Evolutionary conservation across 2,329 filamentous ascomycete species (phyloP).

Genomic region (Septoria petroselini): DNA sequence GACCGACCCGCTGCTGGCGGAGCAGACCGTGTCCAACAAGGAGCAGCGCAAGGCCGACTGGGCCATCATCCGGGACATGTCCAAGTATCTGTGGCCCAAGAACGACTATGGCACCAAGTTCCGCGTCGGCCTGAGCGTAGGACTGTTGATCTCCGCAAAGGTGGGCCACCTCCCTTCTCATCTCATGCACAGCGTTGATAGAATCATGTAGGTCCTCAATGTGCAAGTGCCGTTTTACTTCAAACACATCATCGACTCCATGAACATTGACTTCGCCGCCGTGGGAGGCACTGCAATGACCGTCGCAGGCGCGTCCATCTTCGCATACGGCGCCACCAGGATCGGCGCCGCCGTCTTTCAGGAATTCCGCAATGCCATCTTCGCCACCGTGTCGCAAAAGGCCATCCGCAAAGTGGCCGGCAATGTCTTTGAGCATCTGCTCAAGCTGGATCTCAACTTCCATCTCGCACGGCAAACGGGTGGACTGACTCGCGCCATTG

Average conservation of each 20-base stretch:
- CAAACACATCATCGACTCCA: slow-evolving; percentile 93
- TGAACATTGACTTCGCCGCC: slow-evolving; percentile 91
- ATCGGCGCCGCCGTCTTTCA: slow-evolving; percentile 88
- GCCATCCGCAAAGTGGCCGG: slow-evolving; percentile 87
- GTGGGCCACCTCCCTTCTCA: slow-evolving; percentile 40
- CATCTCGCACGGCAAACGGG: slow-evolving; percentile 93
- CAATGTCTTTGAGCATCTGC: slow-evolving; percentile 87
- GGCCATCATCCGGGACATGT: slow-evolving; percentile 99
- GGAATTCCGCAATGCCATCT: slow-evolving; percentile 91
- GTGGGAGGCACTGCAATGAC: slow-evolving; percentile 85
- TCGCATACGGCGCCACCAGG: slow-evolving; percentile 81
- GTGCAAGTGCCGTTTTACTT: slow-evolving; percentile 99
- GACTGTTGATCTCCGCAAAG: slow-evolving; percentile 83
- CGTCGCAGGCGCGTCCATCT: slow-evolving; percentile 85
- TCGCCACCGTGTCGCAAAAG: slow-evolving; percentile 94
- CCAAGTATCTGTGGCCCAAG: slow-evolving; percentile 92
- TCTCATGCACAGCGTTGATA: slow-evolving; percentile 35
- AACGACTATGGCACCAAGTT: slow-evolving; percentile 76
- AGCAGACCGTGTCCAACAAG: slow-evolving; percentile 66
- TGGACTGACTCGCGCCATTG: slow-evolving; percentile 87
- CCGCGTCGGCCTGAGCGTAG: slow-evolving; percentile 80
- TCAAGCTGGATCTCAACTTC: slow-evolving; percentile 87
- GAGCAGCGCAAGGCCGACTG: slow-evolving; percentile 96
- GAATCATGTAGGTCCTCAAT: slow-evolving; percentile 63
- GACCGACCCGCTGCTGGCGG: slow-evolving; percentile 59